A percentile compares a stretch with the other conserved stretches of the same genome.
Conservation (phyloP, 768 basidiomycete species). For the Mycena albidolilacea region DNA sequence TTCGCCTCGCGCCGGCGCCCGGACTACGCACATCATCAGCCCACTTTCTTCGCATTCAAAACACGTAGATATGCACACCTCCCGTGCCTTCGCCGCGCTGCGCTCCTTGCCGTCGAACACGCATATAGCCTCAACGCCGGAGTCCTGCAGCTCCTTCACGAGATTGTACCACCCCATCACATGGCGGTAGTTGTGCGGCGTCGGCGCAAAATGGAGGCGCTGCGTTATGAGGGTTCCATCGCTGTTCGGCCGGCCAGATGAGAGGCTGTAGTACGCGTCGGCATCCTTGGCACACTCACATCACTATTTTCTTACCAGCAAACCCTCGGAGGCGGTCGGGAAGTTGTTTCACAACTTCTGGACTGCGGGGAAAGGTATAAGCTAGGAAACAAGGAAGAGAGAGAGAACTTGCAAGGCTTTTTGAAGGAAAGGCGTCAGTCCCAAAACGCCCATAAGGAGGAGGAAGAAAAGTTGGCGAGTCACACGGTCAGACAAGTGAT, state of each 20-base stretch:
- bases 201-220: conserved; percentile 80
- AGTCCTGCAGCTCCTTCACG: conserved; percentile 71
- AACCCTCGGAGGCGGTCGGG: conserved; percentile 76
- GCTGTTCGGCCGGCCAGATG: conserved; percentile 53
- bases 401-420: conserved; percentile 33
- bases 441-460: conserved; percentile 38
- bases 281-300: conserved; percentile 62
- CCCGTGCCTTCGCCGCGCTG: conserved; percentile 75
- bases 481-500: neutral
- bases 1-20: conserved; percentile 70
- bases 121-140: conserved; percentile 74
- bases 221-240: conserved; percentile 92
- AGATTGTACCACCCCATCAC: conserved; percentile 86
- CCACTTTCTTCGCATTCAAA: neutral
- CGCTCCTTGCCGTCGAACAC: conserved; percentile 86
- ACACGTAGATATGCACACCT: conserved; percentile 60
- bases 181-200: conserved; percentile 77
- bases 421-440: conserved; percentile 39
- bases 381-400: neutral
- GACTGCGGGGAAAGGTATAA: conserved; percentile 55
- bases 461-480: neutral
- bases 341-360: conserved; percentile 73
- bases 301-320: conserved; percentile 77
- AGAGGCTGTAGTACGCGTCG: conserved; percentile 28
- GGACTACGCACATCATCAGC: conserved; percentile 54